A percentile compares a stretch with the other conserved stretches of the same genome.
Evolutionary conservation across 306 rosid genomes (phyloP).

Genomic region (Ormosia emarginata): DNA sequence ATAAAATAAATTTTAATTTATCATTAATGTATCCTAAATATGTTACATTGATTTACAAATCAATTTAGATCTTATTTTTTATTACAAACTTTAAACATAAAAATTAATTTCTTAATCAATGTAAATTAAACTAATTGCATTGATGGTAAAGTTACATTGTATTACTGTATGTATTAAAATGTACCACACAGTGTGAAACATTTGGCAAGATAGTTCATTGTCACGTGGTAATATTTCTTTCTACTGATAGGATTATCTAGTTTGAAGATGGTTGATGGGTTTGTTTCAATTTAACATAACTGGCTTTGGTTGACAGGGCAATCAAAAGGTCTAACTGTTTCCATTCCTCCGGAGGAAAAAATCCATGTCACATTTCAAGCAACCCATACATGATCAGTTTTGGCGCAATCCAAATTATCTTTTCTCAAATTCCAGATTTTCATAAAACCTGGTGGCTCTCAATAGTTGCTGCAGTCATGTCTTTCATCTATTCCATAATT

Average conservation of each 20-base stretch:
- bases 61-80: neutral
- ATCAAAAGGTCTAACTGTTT: slow-evolving; percentile 40
- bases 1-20: neutral
- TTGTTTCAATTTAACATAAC: neutral
- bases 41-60: neutral
- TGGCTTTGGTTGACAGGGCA: slow-evolving; percentile 36
- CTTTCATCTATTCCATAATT: slow-evolving; percentile 49
- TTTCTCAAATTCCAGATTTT: slow-evolving; percentile 58
- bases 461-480: slow-evolving; percentile 51
- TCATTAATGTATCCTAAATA: neutral
- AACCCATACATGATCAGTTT: slow-evolving; percentile 43
- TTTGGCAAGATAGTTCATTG: neutral
- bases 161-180: neutral
- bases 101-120: neutral
- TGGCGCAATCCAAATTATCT: slow-evolving; percentile 41
- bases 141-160: slow-evolving; percentile 1
- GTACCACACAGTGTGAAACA: neutral
- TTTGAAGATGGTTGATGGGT: neutral
- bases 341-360: slow-evolving; percentile 19
- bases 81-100: neutral
- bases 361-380: slow-evolving; percentile 38
- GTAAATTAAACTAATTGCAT: neutral
- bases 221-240: neutral
- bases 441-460: slow-evolving; percentile 63
- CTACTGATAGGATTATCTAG: neutral